Base-by-base conservation (phyloP, 2,329 filamentous ascomycete genomes). In the Aspergillus clavatus region DNA sequence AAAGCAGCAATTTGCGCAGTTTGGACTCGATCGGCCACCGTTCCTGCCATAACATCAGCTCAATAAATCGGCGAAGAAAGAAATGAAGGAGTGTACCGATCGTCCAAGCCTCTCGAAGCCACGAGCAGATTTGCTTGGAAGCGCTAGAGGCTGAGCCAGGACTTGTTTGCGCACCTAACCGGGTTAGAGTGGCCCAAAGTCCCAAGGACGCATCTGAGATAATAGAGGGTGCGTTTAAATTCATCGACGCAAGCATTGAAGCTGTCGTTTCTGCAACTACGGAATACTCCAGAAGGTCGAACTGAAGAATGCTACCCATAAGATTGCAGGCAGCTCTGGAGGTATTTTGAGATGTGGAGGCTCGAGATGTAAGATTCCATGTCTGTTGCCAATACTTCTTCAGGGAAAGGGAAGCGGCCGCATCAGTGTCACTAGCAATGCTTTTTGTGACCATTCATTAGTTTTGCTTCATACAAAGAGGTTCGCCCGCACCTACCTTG, bases 51-150 rank as follows among this genome's bases (percentile, higher is more conserved):
- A 27, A 40, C 7, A 54, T 41, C 33, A 38, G 42, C 11, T 31
- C 37, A 54, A 48, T 46, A 46, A 47, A 38, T 48, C 37, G 42
- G 29, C 39, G 39, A 41, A 42, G 5, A 18, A 2, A 16, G 8
- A 19, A 43, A 35, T 22, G 28, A 21, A 26, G 39, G 16, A 43
- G 66, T 78, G 63, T 73, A 91, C 87, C 83, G 53, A 89, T 86
- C 53, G 82, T 83, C 89, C 91, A 98, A 57, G 79, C 84, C 26
- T 82, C 78, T 56, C 89, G 83, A 1, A 93, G 66, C 93, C 93
- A 98, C 56, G 82, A 78, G 45, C 93, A 79, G 27, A 93, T 77
- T 56, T 86, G 81, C 52, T 82, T 85, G 28, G 81, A 83, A 3
- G 83, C 85, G 29, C 75, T 74, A 54, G 83, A 79, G 53, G 80